Conservation (phyloP, 139 green algal species). For the Diplosphaera chodatii region DNA sequence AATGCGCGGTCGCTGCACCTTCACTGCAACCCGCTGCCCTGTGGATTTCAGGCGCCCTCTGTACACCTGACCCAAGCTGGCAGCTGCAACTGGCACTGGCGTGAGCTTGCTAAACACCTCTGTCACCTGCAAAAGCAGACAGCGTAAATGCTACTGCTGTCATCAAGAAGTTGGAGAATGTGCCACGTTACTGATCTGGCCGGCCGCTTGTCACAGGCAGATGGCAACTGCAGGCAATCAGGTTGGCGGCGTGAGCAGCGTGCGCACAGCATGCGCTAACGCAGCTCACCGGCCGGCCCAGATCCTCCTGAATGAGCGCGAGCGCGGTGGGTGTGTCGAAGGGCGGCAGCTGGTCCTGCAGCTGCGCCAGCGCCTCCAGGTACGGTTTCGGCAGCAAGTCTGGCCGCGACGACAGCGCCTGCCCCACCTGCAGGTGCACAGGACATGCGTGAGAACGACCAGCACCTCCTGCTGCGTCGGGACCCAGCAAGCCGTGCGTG, state of each 20-base stretch:
- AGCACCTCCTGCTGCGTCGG: too few species aligned
- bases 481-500: too few species aligned
- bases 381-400: conserved; percentile 63
- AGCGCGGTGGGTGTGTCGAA: conserved; percentile 33
- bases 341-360: conserved; percentile 60
- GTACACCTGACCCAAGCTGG: conserved; percentile 88
- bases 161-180: too few species aligned
- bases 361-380: conserved; percentile 64
- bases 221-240: too few species aligned
- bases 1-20: conserved; percentile 94
- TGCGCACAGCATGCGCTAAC: not conserved
- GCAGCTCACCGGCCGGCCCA: conserved; percentile 48
- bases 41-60: conserved; percentile 53
- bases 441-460: too few species aligned
- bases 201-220: too few species aligned
- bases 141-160: too few species aligned
- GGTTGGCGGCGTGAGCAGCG: too few species aligned
- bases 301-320: conserved; percentile 78
- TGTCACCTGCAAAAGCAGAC: not conserved
- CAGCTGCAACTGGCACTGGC: conserved; percentile 72
- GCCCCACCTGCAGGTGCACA: conserved; percentile 51
- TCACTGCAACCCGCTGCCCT: conserved; percentile 86
- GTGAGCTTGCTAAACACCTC: conserved; percentile 61
- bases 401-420: conserved; percentile 53
- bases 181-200: too few species aligned